Conservation (phyloP, 305 asterid genomes). For the Striga hermonthica region DNA sequence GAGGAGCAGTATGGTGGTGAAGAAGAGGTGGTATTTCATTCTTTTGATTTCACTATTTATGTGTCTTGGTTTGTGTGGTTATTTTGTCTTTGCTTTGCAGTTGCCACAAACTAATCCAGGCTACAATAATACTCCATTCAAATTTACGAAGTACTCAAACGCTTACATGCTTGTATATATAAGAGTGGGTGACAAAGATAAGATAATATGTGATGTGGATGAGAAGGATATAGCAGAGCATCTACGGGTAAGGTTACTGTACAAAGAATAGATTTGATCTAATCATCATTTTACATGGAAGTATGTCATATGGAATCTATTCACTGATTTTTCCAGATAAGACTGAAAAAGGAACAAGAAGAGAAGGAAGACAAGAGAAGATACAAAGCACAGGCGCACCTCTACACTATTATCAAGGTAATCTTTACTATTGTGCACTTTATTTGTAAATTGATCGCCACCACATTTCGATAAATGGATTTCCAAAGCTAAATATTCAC, state of each 20-base stretch:
- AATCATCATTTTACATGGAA: conserved; percentile 15
- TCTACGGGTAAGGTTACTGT: conserved; percentile 57
- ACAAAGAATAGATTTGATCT: conserved; percentile 20
- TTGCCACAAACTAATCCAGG: conserved; percentile 97
- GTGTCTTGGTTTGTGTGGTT: conserved; percentile 22
- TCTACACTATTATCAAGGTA: conserved; percentile 92
- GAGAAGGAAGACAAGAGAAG: conserved; percentile 77
- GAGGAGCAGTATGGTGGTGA: conserved; percentile 99
- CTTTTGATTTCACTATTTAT: conserved; percentile 11
- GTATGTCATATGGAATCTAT: conserved; percentile 24
- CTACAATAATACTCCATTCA: conserved; percentile 85
- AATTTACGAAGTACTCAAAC: conserved; percentile 91
- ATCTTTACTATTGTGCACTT: conserved; percentile 15
- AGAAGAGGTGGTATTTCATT: conserved; percentile 66
- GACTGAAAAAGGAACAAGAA: conserved; percentile 58
- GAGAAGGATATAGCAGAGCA: conserved; percentile 97
- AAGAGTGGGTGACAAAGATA: conserved; percentile 92
- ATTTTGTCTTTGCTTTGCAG: conserved; percentile 45
- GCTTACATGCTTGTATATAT: conserved; percentile 99
- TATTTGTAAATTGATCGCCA: conserved; percentile 21
- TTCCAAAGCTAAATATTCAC: conserved; percentile 28
- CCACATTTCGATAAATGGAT: conserved; percentile 24
- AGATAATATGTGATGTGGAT: conserved; percentile 89
- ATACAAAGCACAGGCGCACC: conserved; percentile 91
- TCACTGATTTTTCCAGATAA: conserved; percentile 48